Evolutionary conservation across 768 basidiomycete genomes (phyloP).

Genomic region (Obba rivulosa): DNA sequence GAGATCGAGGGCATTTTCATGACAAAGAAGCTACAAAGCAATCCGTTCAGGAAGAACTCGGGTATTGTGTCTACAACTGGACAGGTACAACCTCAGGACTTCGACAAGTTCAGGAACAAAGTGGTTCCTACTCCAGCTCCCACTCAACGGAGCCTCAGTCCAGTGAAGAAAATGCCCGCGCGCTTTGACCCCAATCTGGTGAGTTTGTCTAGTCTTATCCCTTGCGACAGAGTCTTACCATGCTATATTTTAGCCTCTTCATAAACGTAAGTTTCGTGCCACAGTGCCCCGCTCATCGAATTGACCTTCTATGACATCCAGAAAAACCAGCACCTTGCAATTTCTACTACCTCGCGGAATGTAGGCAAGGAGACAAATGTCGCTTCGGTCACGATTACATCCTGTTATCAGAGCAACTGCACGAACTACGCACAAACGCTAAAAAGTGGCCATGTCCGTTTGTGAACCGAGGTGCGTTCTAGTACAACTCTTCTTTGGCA

Average conservation of each 20-base stretch:
- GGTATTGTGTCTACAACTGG: no score
- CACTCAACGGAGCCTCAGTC: neutral
- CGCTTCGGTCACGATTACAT: conserved; percentile 30
- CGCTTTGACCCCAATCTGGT: conserved; percentile 13
- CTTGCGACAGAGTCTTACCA: neutral
- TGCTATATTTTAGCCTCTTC: conserved; percentile 19
- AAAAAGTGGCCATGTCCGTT: conserved; percentile 31
- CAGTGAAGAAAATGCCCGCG: conserved; percentile 3
- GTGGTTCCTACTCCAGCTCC: conserved; percentile 4
- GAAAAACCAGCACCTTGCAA: conserved; percentile 35
- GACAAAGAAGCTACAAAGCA: conserved; percentile 22
- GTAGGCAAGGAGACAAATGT: conserved; percentile 27
- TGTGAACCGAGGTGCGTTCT: conserved; percentile 22
- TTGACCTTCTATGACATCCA: conserved; percentile 7
- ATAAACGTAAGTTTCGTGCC: conserved; percentile 23
- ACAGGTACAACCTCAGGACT: conserved; percentile 16
- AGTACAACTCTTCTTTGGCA: neutral
- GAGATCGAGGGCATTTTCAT: conserved; percentile 34
- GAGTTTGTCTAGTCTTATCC: neutral
- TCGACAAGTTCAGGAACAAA: conserved; percentile 21
- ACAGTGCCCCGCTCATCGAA: neutral
- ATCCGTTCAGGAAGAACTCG: conserved; percentile 5
- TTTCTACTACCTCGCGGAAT: conserved; percentile 28
- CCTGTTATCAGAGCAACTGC: conserved; percentile 23
- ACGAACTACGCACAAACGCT: conserved; percentile 26